Percentiles rank a stretch among this genome's conserved stretches.
Conservation (phyloP, 495 filamentous ascomycete genomes). For the Aspergillus conjunctus region DNA sequence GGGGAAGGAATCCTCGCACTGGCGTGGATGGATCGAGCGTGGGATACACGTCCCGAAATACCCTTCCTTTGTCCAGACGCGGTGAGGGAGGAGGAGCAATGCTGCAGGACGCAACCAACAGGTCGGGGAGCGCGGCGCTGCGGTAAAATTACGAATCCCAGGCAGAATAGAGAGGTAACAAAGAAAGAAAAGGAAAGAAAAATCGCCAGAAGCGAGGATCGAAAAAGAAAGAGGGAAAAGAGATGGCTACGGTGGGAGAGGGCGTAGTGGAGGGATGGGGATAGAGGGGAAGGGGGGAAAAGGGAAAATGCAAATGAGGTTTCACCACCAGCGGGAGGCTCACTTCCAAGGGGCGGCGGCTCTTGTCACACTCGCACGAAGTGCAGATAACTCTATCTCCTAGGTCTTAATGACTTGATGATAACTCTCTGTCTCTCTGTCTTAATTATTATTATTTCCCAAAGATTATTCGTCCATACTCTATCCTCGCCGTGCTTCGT, state of each 20-base stretch:
- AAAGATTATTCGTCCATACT: neutral
- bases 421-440: neutral
- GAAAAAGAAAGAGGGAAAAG: neutral
- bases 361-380: constrained; percentile 8
- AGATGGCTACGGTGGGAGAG: neutral
- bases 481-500: neutral
- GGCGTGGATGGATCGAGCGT: constrained; percentile 23
- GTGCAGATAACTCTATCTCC: neutral
- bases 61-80: constrained; percentile 14
- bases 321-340: constrained; percentile 25
- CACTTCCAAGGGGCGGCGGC: constrained; percentile 19
- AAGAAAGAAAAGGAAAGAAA: neutral
- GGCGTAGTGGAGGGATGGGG: constrained; percentile 10
- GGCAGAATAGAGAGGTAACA: neutral
- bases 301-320: constrained; percentile 21
- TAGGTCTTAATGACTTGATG: neutral
- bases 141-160: neutral
- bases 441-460: neutral
- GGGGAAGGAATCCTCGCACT: constrained; percentile 14
- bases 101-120: constrained; percentile 3
- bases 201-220: neutral
- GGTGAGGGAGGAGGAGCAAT: constrained; percentile 16
- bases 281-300: constrained; percentile 19
- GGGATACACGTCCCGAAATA: constrained; percentile 20
- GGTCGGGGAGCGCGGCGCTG: neutral